phyloP scores from a whole-genome alignment of 768 basidiomycete genomes.

The Trametes maxima region DNA sequence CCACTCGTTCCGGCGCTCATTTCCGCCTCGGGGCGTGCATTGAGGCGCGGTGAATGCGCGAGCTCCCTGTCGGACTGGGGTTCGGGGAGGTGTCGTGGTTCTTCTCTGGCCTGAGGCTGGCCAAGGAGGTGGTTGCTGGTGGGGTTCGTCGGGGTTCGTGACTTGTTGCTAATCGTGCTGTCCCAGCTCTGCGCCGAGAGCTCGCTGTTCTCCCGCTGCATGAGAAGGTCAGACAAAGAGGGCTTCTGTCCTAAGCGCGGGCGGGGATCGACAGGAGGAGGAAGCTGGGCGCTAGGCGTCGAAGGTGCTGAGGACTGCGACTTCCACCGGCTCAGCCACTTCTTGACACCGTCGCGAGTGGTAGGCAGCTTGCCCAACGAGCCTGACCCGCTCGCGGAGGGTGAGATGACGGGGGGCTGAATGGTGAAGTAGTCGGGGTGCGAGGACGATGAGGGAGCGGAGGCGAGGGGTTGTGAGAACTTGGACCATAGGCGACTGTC shows the following conservation, averaged over 20 bases:
- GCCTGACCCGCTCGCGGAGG: slow-evolving; percentile 44
- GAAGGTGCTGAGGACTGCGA: slow-evolving; percentile 44
- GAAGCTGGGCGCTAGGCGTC: slow-evolving; percentile 30
- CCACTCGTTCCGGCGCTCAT: slow-evolving; percentile 19
- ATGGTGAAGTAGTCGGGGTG: slow-evolving; percentile 37
- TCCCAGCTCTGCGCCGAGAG: slow-evolving; percentile 63
- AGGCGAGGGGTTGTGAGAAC: slow-evolving; percentile 45
- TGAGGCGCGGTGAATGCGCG: slow-evolving; percentile 7
- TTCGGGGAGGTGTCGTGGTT: background rate
- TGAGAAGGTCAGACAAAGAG: slow-evolving; percentile 67
- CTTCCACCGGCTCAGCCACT: slow-evolving; percentile 68
- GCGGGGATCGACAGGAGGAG: slow-evolving; percentile 30
- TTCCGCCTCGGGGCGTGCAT: slow-evolving; percentile 12
- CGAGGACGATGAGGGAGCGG: slow-evolving; percentile 48
- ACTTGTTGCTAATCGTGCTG: slow-evolving; percentile 52
- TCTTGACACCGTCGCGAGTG: slow-evolving; percentile 76
- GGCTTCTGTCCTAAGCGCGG: slow-evolving; percentile 54
- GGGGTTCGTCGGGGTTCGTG: slow-evolving; percentile 50
- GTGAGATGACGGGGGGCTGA: slow-evolving; percentile 14
- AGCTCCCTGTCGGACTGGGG: slow-evolving; percentile 2
- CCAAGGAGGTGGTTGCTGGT: slow-evolving; percentile 22
- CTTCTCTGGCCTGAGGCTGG: slow-evolving; percentile 8
- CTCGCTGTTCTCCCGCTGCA: slow-evolving; percentile 58
- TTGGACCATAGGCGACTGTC: slow-evolving; percentile 65
- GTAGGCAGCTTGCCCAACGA: slow-evolving; percentile 60